Conservation (phyloP, 208 protist species). For the Crithidia bombi region DNA sequence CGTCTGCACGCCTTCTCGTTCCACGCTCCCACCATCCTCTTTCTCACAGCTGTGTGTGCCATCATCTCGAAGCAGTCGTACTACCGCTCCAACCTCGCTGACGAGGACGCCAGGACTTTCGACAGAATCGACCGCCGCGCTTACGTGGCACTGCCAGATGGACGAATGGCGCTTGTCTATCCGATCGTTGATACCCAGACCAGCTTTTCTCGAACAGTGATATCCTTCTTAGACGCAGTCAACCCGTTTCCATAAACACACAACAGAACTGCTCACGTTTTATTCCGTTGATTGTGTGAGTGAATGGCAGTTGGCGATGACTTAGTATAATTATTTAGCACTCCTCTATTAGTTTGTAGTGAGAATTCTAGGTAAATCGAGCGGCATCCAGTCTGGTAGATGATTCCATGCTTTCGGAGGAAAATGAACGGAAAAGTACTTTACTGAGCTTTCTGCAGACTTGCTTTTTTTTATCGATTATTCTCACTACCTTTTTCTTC, state of each 20-base stretch:
- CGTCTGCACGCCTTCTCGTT: slow-evolving; percentile 70
- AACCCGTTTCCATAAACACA: slow-evolving; percentile 81
- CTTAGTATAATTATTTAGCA: slow-evolving; percentile 29
- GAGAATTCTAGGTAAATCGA: slow-evolving; percentile 10
- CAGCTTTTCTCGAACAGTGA: slow-evolving; percentile 73
- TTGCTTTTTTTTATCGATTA: not conserved
- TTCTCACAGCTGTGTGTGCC: slow-evolving; percentile 64
- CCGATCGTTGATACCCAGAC: slow-evolving; percentile 86
- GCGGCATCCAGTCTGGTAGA: not conserved
- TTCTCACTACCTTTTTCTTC: slow-evolving; percentile 2
- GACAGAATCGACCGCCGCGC: slow-evolving; percentile 90
- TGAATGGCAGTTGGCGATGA: not conserved
- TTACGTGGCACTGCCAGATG: slow-evolving; percentile 90
- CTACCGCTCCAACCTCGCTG: slow-evolving; percentile 81
- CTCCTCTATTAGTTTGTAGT: slow-evolving; percentile 1
- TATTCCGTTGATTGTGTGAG: not conserved
- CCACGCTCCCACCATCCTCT: slow-evolving; percentile 75
- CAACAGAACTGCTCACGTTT: not conserved
- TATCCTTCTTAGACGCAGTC: slow-evolving; percentile 83
- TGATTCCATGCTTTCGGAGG: not conserved
- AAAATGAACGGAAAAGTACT: not conserved
- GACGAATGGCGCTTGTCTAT: slow-evolving; percentile 91
- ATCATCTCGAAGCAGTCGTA: slow-evolving; percentile 87
- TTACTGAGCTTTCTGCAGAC: not conserved
- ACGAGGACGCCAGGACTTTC: slow-evolving; percentile 81